These are phyloP conservation scores for Massospora cicadina DNA, from an alignment of 371 early-diverging fungal species.

Conservation along the genomic window DNA sequence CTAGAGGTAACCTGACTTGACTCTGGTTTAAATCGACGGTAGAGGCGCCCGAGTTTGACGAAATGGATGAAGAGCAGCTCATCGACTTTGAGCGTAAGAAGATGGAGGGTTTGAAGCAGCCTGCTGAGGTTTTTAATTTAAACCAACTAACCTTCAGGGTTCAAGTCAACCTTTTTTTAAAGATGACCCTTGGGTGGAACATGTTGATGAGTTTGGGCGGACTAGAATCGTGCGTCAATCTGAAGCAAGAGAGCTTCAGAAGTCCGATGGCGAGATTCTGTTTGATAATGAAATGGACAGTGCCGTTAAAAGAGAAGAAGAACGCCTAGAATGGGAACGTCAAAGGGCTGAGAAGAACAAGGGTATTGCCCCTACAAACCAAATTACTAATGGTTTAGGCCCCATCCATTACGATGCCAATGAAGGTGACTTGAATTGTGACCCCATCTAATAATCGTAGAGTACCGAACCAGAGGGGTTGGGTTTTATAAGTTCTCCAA, in stretches of 20 bases:
- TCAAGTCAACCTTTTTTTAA: background rate
- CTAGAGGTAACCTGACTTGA: background rate
- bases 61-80: background rate
- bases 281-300: conserved; percentile 11
- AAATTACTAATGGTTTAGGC: background rate
- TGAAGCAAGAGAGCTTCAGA: conserved; percentile 20
- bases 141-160: background rate
- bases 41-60: background rate
- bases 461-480: conserved; percentile 51
- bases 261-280: conserved; percentile 3
- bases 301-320: conserved; percentile 20
- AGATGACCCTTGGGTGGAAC: conserved; percentile 58
- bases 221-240: conserved; percentile 48
- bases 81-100: background rate
- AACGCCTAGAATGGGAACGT: conserved; percentile 21
- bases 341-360: conserved; percentile 10
- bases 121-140: no score
- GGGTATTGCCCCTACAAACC: background rate
- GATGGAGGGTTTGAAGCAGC: background rate
- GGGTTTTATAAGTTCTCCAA: conserved; percentile 54
- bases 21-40: background rate
- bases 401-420: conserved; percentile 13
- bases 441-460: conserved; percentile 29
- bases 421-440: conserved; percentile 12
- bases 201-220: conserved; percentile 62